Conservation (phyloP, 2,329 filamentous ascomycete species). For the Xylariales sp. region DNA sequence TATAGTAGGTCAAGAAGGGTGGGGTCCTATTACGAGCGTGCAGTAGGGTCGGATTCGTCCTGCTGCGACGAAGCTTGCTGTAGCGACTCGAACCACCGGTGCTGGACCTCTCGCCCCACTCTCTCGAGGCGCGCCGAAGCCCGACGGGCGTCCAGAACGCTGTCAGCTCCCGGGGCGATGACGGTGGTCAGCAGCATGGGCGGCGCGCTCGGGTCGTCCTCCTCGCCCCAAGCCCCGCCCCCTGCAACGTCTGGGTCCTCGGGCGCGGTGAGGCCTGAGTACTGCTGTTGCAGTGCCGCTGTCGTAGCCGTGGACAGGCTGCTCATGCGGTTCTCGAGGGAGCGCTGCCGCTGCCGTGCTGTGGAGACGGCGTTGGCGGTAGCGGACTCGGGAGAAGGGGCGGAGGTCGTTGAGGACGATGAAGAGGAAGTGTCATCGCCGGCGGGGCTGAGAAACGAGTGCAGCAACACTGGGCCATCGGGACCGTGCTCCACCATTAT, state of each 20-base stretch:
- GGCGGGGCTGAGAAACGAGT: slow-evolving; percentile 17
- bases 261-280: not conserved
- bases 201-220: slow-evolving; percentile 26
- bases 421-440: too few species aligned
- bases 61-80: not conserved
- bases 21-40: not conserved
- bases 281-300: not conserved
- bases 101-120: slow-evolving; percentile 51
- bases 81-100: slow-evolving; percentile 39
- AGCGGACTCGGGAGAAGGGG: too few species aligned
- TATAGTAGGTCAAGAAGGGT: not conserved
- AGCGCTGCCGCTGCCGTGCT: not conserved
- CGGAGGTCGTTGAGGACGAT: not conserved
- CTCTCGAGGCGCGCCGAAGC: slow-evolving; percentile 50
- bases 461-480: slow-evolving; percentile 28
- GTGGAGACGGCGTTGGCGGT: too few species aligned
- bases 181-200: slow-evolving; percentile 53
- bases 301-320: not conserved
- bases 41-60: not conserved
- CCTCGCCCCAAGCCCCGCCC: too few species aligned
- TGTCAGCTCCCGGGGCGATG: slow-evolving; percentile 43
- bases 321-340: not conserved
- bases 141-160: slow-evolving; percentile 45
- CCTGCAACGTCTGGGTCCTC: slow-evolving; percentile 9
- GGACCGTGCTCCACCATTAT: slow-evolving; percentile 52